Evolutionary conservation across 805 yeast genomes (phyloP), one percentile per base, ranked within the genome.

Genomic region (Yamadazyma phyllophila): DNA sequence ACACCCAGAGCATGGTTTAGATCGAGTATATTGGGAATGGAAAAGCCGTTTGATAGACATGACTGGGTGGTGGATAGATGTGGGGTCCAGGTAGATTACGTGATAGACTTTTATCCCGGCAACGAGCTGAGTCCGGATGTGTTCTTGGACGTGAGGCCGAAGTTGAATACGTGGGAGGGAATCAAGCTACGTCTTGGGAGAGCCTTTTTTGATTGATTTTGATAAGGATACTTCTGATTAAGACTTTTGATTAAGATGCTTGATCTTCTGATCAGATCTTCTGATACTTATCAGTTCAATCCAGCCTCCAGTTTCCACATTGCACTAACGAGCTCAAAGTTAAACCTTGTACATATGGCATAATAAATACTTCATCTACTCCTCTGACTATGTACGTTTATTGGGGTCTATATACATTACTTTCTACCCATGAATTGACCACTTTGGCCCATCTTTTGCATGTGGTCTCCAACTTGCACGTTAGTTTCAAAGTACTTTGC

Each of bases 401-500:
- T 29, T 11, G 13, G 31, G 31, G 13, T 11, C 31, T 29, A 11
- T 29, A 29, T 29, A 29, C 31, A 4, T 34, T 47, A 51, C 44
- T 45, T 46, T 49, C 55, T 51, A 44, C 76, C 76, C 73, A 72
- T 68, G 57, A 72, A 71, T 52, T 66, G 73, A 49, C 75, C 75
- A 34, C 68, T 61, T 57, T 71, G 76, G 37, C 77, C 77, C 55
- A 72, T 55, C 52, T 69, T 67, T 60, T 72, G 77, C 76, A 72
- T 72, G 57, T 71, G 67, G 70, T 91, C 97, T 58, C 97, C 96
- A 51, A 91, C 96, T 71, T 88, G 87, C 52, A 89, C 94, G 65
- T 91, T 91, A 54, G 96, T 88, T 59, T 88, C 97, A 59, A 91
- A 91, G 70, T 91, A 91, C 69, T 91, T 91, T 58, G 94, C 81